Conservation (phyloP, 768 basidiomycete species). For the Lentinula detonsa region DNA sequence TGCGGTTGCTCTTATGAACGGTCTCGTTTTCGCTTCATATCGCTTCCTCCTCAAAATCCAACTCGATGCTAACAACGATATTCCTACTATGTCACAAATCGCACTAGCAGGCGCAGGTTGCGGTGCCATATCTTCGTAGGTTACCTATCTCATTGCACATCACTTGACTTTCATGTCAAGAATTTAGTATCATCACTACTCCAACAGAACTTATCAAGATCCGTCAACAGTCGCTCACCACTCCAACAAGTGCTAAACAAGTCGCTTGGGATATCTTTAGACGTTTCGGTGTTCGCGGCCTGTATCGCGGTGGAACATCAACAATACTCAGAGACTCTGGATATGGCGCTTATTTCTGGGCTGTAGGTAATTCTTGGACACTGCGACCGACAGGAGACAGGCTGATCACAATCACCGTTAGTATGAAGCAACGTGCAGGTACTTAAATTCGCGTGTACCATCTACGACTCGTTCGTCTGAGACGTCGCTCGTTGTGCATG, state of each 20-base stretch:
- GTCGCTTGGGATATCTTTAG: constrained; percentile 54
- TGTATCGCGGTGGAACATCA: constrained; percentile 72
- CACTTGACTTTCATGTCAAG: background rate
- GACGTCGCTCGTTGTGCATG: constrained; percentile 29
- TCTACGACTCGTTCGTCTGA: constrained; percentile 15
- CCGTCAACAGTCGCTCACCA: constrained; percentile 59
- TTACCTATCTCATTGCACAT: constrained; percentile 5
- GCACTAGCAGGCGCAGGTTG: constrained; percentile 74
- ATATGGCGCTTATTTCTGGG: constrained; percentile 82
- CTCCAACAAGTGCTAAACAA: constrained; percentile 38
- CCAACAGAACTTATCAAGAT: constrained; percentile 90
- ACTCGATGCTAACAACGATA: constrained; percentile 33
- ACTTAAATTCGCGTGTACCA: constrained; percentile 26
- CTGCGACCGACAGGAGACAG: background rate
- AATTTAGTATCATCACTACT: constrained; percentile 60
- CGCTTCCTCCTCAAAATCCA: constrained; percentile 71
- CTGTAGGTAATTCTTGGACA: constrained; percentile 39
- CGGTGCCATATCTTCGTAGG: constrained; percentile 77
- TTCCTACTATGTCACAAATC: constrained; percentile 68
- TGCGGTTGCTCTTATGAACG: constrained; percentile 73
- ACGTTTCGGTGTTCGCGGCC: constrained; percentile 51
- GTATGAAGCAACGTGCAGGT: constrained; percentile 63
- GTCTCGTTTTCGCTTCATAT: constrained; percentile 83
- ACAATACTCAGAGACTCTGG: constrained; percentile 76
- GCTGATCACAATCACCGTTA: constrained; percentile 12